These are phyloP conservation scores for Rhododendron ovatum DNA, from an alignment of 148 eudicot genomes.

Conservation along the genomic window DNA sequence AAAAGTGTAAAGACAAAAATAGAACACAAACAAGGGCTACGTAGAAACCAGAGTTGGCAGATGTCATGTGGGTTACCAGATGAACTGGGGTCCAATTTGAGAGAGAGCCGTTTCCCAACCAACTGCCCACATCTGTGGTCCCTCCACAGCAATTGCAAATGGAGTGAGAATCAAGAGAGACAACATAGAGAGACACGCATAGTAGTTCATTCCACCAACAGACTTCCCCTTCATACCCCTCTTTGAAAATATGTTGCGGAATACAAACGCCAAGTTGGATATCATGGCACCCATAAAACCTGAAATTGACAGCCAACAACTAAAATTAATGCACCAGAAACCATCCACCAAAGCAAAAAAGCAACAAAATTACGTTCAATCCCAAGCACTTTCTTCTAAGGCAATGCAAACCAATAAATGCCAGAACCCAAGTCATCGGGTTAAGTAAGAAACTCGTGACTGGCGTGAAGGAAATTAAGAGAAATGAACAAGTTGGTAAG, in stretches of 20 bases:
- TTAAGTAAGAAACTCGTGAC: constrained; percentile 13
- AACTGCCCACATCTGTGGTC: constrained; percentile 44
- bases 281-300: constrained; percentile 48
- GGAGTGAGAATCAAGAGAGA: constrained; percentile 34
- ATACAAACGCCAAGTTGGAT: constrained; percentile 38
- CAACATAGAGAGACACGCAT: constrained; percentile 35
- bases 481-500: background rate
- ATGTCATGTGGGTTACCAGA: constrained; percentile 30
- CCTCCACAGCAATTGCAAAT: constrained; percentile 45
- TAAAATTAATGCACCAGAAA: constrained; percentile 6
- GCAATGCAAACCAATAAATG: constrained; percentile 10
- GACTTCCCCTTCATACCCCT: constrained; percentile 45
- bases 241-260: constrained; percentile 40
- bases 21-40: constrained; percentile 8
- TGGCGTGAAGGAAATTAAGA: background rate
- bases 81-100: constrained; percentile 31
- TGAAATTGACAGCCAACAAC: constrained; percentile 21
- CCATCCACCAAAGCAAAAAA: background rate
- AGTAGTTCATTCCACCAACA: constrained; percentile 44
- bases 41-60: constrained; percentile 20
- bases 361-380: constrained; percentile 6
- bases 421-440: constrained; percentile 13
- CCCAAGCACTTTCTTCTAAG: constrained; percentile 6
- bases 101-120: constrained; percentile 35
- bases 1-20: background rate